Base-by-base conservation (phyloP, 2,329 filamentous ascomycete species). In the Thielaviopsis euricoi region DNA sequence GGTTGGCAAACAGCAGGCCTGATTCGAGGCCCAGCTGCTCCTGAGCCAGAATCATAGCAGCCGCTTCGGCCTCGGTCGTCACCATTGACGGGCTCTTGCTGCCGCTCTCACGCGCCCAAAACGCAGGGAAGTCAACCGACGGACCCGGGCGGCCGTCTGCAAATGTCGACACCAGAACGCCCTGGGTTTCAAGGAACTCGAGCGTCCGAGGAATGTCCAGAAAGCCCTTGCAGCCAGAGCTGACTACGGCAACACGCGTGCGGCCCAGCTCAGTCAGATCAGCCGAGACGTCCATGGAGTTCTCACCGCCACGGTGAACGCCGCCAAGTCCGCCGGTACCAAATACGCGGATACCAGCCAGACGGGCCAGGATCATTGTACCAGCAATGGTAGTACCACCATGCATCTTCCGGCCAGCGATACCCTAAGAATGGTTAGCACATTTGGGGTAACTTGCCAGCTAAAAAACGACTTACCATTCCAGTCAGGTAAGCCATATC, bases 181-280 rank as follows among this genome's bases (percentile, higher is more conserved):
- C 87, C 66, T 85, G 81, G 0, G 81, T 84, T 68, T 85, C 82
- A 21, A 85, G 74, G 64, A 77, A 77, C 72, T 98, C 93, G 5
- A 98, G 76, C 0, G 93, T 98, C 56, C 88, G 79, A 2, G 86
- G 83, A 60, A 96, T 89, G 67, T 98, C 93, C 43, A 98, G 76
- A 69, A 98, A 97, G 62, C 91, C 93, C 73, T 98, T 98, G 73
- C 89, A 94, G 15, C 93, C 93, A 63, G 87, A 89, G 69, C 85
- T 87, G 56, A 98, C 76, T 2, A 98, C 90, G 25, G 90, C 85
- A 56, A 98, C 85, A 12, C 87, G 82, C 7, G 90, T 96, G 59
- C 89, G 80, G 17, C 93, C 90, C 55, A 98, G 80, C 74, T 97
- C 93, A 3, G 88, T 96, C 61, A 98, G 76, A 71, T 98, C 93